A percentile compares a stretch with the other conserved stretches of the same genome.
Conservation (phyloP, 2,329 filamentous ascomycete genomes). For the Fusarium anthophilum region DNA sequence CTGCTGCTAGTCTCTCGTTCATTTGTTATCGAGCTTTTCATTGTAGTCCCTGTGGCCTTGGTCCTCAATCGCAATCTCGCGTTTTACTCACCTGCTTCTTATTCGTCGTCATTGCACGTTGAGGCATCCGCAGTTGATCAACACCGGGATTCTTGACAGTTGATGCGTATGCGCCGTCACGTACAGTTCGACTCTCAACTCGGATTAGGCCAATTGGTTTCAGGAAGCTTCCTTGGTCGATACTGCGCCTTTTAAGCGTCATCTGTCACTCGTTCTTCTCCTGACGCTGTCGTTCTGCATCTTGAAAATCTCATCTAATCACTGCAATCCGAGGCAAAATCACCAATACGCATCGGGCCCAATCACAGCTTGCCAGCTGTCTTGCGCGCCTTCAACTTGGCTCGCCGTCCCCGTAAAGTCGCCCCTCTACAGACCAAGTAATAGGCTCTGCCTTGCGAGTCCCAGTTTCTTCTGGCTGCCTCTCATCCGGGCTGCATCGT, state of each 20-base stretch:
- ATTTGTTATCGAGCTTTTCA: constrained; percentile 31
- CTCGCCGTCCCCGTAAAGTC: constrained; percentile 33
- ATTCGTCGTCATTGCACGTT: constrained; percentile 30
- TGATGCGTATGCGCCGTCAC: constrained; percentile 33
- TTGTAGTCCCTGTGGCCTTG: constrained; percentile 27
- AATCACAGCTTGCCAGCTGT: constrained; percentile 51
- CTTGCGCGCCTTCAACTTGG: constrained; percentile 40
- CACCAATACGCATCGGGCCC: constrained; percentile 38
- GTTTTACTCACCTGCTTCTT: constrained; percentile 23
- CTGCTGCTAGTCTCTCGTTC: constrained; percentile 42
- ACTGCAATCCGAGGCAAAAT: constrained; percentile 34
- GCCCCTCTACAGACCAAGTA: constrained; percentile 24
- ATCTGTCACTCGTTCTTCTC: constrained; percentile 41
- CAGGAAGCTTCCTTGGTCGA: constrained; percentile 24
- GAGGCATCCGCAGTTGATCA: constrained; percentile 29
- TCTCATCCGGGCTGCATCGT: constrained; percentile 42
- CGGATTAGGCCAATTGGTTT: constrained; percentile 39
- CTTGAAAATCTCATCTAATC: constrained; percentile 38
- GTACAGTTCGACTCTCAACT: constrained; percentile 27
- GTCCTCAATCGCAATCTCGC: constrained; percentile 28
- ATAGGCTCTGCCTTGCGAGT: constrained; percentile 25
- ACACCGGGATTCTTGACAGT: constrained; percentile 21
- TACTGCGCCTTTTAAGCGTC: constrained; percentile 30
- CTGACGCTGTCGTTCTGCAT: constrained; percentile 32
- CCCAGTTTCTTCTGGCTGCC: constrained; percentile 32